phyloP scores from a whole-genome alignment of 176 grass and related monocot species.

The Carex parvula region DNA sequence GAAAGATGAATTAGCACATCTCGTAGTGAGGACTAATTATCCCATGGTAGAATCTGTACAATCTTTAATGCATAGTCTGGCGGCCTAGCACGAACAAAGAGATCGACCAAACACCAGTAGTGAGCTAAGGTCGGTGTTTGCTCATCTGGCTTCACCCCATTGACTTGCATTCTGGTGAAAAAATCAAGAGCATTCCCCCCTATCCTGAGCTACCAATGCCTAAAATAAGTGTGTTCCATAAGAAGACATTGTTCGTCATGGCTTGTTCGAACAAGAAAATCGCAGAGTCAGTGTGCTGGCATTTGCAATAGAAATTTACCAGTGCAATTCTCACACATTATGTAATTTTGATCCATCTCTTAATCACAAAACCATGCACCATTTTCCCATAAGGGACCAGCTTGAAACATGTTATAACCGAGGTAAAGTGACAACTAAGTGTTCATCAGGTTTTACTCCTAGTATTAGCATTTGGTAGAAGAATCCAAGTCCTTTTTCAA shows the following conservation, averaged over 20 bases:
- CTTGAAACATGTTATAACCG: constrained; percentile 25
- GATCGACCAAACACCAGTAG: constrained; percentile 45
- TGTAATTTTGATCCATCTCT: constrained; percentile 32
- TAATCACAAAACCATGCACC: constrained; percentile 33
- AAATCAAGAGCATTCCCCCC: constrained; percentile 21
- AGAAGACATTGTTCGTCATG: constrained; percentile 31
- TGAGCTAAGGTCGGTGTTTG: constrained; percentile 44
- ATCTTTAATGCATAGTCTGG: constrained; percentile 33
- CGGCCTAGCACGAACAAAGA: constrained; percentile 23
- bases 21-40: constrained; percentile 34
- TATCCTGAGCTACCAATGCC: constrained; percentile 25
- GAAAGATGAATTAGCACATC: constrained; percentile 35
- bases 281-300: constrained; percentile 7
- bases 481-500: constrained; percentile 25
- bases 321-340: constrained; percentile 19
- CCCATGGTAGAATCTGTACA: constrained; percentile 34
- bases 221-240: constrained; percentile 40
- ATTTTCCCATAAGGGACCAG: constrained; percentile 31
- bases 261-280: constrained; percentile 27
- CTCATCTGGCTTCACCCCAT: constrained; percentile 34
- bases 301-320: constrained; percentile 42
- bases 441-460: constrained; percentile 30
- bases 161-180: constrained; percentile 32
- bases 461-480: constrained; percentile 35
- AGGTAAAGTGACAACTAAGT: constrained; percentile 34